These are phyloP conservation scores for Nothopassalora personata DNA, from an alignment of 2,329 filamentous ascomycete species.

Conservation along the genomic window DNA sequence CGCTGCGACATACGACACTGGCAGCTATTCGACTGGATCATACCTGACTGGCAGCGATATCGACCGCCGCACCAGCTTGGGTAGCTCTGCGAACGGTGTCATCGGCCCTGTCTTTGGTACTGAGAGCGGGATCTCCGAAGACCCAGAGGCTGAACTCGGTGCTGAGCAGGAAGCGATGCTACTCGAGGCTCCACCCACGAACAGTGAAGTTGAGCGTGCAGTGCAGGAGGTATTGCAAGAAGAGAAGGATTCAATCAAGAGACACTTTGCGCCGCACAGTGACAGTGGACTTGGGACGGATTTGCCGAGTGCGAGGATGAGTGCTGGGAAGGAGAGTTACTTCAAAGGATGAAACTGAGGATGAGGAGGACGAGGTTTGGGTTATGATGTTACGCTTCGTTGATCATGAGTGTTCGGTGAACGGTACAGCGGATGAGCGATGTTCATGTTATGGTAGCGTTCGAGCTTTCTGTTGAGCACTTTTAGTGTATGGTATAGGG, in stretches of 20 bases:
- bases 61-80: slow-evolving; percentile 42
- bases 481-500: not conserved
- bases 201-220: slow-evolving; percentile 10
- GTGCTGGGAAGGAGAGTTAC: slow-evolving; percentile 16
- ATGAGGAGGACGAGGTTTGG: not conserved
- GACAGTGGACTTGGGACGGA: slow-evolving; percentile 38
- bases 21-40: slow-evolving; percentile 46
- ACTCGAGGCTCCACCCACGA: not conserved
- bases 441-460: not conserved
- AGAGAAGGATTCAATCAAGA: slow-evolving; percentile 14
- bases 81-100: slow-evolving; percentile 35
- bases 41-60: slow-evolving; percentile 47
- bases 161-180: slow-evolving; percentile 21
- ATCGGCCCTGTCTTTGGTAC: slow-evolving; percentile 23
- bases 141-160: slow-evolving; percentile 25
- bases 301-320: slow-evolving; percentile 30
- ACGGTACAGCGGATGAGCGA: slow-evolving; percentile 4
- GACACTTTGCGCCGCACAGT: slow-evolving; percentile 32
- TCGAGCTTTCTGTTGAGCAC: not conserved
- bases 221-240: not conserved
- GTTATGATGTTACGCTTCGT: slow-evolving; percentile 2
- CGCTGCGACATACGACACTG: slow-evolving; percentile 44
- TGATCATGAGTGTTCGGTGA: not conserved
- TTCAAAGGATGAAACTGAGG: slow-evolving; percentile 7
- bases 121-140: slow-evolving; percentile 14